These are phyloP conservation scores for Capsicum baccatum DNA, from an alignment of 257 asterid genomes.

Conservation along the genomic window DNA sequence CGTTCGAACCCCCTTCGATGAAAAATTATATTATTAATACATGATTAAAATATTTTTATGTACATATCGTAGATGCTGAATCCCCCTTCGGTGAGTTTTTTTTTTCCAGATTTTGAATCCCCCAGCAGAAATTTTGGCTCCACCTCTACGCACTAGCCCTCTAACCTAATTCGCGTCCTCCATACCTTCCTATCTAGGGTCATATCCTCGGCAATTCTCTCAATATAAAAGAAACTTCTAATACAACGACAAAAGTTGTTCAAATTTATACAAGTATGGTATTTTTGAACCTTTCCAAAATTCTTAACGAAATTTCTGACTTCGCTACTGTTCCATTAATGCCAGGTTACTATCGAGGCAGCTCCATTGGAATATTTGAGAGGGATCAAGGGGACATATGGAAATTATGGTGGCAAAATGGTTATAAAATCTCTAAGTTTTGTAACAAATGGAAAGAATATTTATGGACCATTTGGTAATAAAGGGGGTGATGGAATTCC, in stretches of 20 bases:
- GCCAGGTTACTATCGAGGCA: not conserved
- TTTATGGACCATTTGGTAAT: not conserved
- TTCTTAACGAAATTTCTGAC: no score
- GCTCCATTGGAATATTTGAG: slow-evolving; percentile 30
- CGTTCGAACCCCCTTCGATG: no score
- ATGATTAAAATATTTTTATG: no score
- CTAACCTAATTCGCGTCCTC: no score
- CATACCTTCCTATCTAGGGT: no score
- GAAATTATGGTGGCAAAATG: not conserved
- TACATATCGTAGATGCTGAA: no score
- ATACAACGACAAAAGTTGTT: not conserved
- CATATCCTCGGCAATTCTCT: no score
- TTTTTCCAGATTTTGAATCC: no score
- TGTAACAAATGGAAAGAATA: not conserved
- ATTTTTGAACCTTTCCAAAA: not conserved
- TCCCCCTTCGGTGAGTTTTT: no score
- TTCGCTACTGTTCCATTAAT: not conserved
- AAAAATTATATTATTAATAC: no score
- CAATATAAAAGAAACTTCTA: not conserved
- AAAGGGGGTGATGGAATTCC: not conserved
- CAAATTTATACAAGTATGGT: not conserved
- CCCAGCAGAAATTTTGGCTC: no score
- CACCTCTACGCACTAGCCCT: no score
- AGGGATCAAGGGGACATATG: not conserved
- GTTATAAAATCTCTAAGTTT: slow-evolving; percentile 7